phyloP scores from a whole-genome alignment of 2,329 filamentous ascomycete species.

The Cordyceps fumosorosea region DNA sequence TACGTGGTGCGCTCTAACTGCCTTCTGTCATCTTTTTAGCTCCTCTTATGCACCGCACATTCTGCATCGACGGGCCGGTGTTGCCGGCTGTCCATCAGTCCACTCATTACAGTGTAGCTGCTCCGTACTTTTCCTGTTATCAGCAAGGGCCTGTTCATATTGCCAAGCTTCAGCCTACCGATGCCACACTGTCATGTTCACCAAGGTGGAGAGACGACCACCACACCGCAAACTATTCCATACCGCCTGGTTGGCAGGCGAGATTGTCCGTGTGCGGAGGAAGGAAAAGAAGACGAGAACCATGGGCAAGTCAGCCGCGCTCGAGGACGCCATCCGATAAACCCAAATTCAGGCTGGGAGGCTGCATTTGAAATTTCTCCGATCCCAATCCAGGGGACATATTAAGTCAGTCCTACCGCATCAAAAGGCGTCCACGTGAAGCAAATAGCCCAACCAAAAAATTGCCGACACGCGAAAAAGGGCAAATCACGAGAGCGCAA shows the following conservation, averaged over 20 bases:
- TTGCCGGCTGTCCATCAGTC: background rate
- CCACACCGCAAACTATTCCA: background rate
- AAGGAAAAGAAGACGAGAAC: background rate
- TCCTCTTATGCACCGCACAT: background rate
- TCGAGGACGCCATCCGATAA: background rate
- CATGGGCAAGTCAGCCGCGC: background rate
- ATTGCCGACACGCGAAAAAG: background rate
- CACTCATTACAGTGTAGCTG: background rate
- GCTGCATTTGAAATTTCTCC: background rate
- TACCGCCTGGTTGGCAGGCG: background rate
- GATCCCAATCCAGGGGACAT: background rate
- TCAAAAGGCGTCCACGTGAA: slow-evolving; percentile 7
- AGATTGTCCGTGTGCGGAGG: background rate
- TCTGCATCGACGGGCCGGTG: slow-evolving; percentile 10
- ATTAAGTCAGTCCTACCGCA: background rate
- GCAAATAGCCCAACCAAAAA: background rate
- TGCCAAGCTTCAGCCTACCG: background rate
- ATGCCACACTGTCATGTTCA: background rate
- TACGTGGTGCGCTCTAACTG: background rate
- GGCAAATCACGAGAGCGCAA: background rate
- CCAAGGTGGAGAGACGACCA: background rate
- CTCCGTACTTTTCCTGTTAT: background rate
- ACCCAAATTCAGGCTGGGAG: background rate
- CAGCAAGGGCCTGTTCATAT: background rate
- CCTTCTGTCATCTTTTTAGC: slow-evolving; percentile 1